These are phyloP conservation scores for Decorospora gaudefroyi DNA, from an alignment of 2,329 filamentous ascomycete species.

Conservation along the genomic window DNA sequence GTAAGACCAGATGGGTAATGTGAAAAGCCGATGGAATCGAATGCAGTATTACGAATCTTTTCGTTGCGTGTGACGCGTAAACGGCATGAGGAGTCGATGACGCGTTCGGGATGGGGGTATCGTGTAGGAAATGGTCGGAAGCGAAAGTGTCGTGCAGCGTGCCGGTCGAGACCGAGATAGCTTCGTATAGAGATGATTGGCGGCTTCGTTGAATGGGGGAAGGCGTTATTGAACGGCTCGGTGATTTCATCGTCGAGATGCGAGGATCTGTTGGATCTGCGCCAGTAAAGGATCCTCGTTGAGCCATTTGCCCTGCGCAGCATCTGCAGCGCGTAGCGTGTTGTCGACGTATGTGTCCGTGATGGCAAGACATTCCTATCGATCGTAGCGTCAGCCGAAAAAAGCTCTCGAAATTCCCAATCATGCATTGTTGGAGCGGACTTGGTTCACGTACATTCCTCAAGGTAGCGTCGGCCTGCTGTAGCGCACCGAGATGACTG, in stretches of 20 bases:
- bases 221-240: not conserved
- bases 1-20: too few species aligned
- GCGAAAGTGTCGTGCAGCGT: too few species aligned
- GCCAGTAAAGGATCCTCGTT: conserved; percentile 62
- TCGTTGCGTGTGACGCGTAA: conserved; percentile 1
- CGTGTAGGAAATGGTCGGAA: not conserved
- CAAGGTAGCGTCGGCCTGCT: conserved; percentile 55
- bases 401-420: conserved; percentile 11
- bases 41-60: not conserved
- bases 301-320: conserved; percentile 64
- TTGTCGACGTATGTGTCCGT: conserved; percentile 62
- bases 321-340: conserved; percentile 60
- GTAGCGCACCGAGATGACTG: conserved; percentile 55
- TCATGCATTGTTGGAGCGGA: not conserved
- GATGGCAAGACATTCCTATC: conserved; percentile 60
- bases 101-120: conserved; percentile 1
- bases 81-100: conserved; percentile 5
- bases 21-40: too few species aligned
- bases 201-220: not conserved
- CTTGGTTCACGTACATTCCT: conserved; percentile 51
- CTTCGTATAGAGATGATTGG: not conserved
- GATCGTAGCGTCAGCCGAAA: not conserved
- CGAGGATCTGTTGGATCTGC: conserved; percentile 52
- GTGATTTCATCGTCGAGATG: conserved; percentile 35
- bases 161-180: too few species aligned